These are phyloP conservation scores for Fusarium palustre DNA, from an alignment of 2,329 filamentous ascomycete genomes.

Conservation along the genomic window DNA sequence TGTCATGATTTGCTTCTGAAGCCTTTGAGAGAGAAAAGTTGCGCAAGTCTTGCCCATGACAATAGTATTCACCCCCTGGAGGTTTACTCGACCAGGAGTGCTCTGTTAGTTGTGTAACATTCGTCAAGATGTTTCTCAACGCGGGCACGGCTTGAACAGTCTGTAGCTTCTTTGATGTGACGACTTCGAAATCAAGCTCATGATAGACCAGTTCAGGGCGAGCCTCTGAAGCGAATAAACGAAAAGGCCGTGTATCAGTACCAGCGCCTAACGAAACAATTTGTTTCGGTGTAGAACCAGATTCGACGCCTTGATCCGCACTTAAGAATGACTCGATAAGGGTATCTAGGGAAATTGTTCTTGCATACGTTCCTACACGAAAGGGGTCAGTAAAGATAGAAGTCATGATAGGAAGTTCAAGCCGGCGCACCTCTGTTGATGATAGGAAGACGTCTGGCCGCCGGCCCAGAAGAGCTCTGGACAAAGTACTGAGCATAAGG, in stretches of 20 bases:
- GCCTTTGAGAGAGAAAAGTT: constrained; percentile 3
- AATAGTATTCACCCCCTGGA: constrained; percentile 60
- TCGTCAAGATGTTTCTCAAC: constrained; percentile 55
- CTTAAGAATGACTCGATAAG: constrained; percentile 80
- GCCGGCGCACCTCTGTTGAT: constrained; percentile 84
- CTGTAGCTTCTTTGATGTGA: constrained; percentile 74
- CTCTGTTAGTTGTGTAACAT: constrained; percentile 46
- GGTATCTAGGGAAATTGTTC: constrained; percentile 83
- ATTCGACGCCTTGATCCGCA: constrained; percentile 44
- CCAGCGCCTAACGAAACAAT: constrained; percentile 94
- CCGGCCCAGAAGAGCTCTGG: constrained; percentile 57
- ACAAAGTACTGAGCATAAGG: constrained; percentile 80
- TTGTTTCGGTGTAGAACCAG: constrained; percentile 65
- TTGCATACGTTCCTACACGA: constrained; percentile 85
- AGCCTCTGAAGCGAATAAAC: constrained; percentile 67
- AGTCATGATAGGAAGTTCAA: background rate
- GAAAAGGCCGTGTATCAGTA: constrained; percentile 90
- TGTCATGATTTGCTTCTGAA: background rate
- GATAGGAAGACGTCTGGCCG: constrained; percentile 80
- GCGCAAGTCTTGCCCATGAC: constrained; percentile 78
- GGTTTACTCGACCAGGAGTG: constrained; percentile 59
- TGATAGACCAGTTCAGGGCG: constrained; percentile 76
- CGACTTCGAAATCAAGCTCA: constrained; percentile 88
- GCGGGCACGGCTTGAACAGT: constrained; percentile 61
- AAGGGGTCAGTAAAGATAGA: constrained; percentile 17